Conservation (phyloP, 2,329 filamentous ascomycete genomes). For the Aureobasidium sp. region DNA sequence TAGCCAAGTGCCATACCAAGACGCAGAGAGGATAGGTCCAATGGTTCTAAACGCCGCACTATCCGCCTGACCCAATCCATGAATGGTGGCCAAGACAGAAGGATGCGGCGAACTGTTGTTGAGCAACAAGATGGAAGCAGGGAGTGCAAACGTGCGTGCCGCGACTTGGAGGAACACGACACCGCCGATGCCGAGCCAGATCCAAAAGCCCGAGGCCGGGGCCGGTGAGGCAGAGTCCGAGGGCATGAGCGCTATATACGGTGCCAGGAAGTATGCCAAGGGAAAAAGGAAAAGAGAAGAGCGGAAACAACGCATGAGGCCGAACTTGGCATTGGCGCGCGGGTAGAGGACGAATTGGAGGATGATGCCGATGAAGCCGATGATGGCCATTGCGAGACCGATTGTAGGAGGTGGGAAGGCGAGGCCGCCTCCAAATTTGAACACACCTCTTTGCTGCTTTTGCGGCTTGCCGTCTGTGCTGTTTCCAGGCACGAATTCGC, state of each 20-base stretch:
- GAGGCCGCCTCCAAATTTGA: constrained; percentile 64
- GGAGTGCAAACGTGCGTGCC: constrained; percentile 61
- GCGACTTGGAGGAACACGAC: constrained; percentile 64
- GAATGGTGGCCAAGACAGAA: constrained; percentile 50
- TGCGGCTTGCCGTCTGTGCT: constrained; percentile 27
- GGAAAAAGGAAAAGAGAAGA: constrained; percentile 65
- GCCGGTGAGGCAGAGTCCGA: constrained; percentile 41
- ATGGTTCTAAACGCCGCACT: constrained; percentile 49
- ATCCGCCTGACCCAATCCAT: constrained; percentile 52
- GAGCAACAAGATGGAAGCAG: constrained; percentile 50
- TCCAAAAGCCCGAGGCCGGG: constrained; percentile 46
- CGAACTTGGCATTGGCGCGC: constrained; percentile 56
- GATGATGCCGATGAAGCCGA: constrained; percentile 67
- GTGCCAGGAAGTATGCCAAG: constrained; percentile 60
- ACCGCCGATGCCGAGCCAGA: constrained; percentile 60
- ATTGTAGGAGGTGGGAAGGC: constrained; percentile 65
- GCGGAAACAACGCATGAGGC: constrained; percentile 61
- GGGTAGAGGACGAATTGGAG: constrained; percentile 69
- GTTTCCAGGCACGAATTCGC: constrained; percentile 37
- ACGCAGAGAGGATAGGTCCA: constrained; percentile 49
- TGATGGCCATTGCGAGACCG: constrained; percentile 69
- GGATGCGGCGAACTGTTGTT: constrained; percentile 54
- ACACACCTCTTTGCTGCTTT: constrained; percentile 33
- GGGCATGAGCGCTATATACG: constrained; percentile 64
- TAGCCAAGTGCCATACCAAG: constrained; percentile 48